A percentile compares a stretch with the other conserved stretches of the same genome.
phyloP scores from a whole-genome alignment of 1,139 yeast species.

The Taiozyma onychis region DNA sequence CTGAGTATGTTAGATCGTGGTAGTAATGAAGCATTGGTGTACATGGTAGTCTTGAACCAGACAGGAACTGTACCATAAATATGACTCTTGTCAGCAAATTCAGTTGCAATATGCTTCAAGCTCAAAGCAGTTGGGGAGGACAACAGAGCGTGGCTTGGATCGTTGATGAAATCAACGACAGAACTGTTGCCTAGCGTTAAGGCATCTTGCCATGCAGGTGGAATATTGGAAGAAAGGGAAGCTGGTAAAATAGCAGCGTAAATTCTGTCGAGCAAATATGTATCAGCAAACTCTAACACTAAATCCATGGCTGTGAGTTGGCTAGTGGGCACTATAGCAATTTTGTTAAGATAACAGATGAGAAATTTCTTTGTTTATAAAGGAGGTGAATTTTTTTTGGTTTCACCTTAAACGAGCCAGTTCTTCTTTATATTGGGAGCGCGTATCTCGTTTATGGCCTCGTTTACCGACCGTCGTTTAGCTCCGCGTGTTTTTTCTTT shows the following conservation, averaged over 20 bases:
- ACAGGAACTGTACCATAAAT: slow-evolving; percentile 46
- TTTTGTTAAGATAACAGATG: neutral
- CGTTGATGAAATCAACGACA: slow-evolving; percentile 23
- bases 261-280: slow-evolving; percentile 61
- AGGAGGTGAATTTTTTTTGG: neutral
- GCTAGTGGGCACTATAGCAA: neutral
- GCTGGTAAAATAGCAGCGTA: slow-evolving; percentile 62
- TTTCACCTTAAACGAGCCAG: neutral
- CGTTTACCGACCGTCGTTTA: neutral
- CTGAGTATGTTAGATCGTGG: slow-evolving; percentile 70
- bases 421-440: neutral
- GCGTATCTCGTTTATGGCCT: neutral
- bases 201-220: slow-evolving; percentile 27
- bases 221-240: slow-evolving; percentile 33
- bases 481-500: neutral
- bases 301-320: slow-evolving; percentile 62
- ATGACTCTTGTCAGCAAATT: slow-evolving; percentile 18
- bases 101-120: slow-evolving; percentile 19
- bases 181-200: slow-evolving; percentile 25
- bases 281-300: slow-evolving; percentile 74
- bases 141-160: slow-evolving; percentile 5
- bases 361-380: neutral
- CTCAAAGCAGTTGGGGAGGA: slow-evolving; percentile 5
- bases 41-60: slow-evolving; percentile 43
- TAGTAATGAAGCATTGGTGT: slow-evolving; percentile 56